Evolutionary conservation across 805 yeast genomes (phyloP).

Genomic region (Myxozyma mucilagina): DNA sequence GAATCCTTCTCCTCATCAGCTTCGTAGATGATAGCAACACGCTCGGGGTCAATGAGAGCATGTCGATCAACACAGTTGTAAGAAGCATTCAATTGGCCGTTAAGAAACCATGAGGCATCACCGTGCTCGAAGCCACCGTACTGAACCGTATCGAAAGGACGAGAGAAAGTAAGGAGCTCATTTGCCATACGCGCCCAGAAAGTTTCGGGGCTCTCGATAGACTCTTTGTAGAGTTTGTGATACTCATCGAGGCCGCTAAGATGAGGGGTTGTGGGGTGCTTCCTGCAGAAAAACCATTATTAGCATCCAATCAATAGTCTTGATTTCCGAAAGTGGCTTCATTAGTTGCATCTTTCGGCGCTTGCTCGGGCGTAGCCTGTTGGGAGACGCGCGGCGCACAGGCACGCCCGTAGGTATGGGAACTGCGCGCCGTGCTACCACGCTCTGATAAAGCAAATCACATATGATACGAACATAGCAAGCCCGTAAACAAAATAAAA

Average conservation of each 20-base stretch:
- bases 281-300: constrained; percentile 9
- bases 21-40: constrained; percentile 72
- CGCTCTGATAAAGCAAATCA: neutral
- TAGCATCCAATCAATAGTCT: neutral
- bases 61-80: constrained; percentile 96
- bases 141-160: constrained; percentile 63
- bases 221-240: constrained; percentile 65
- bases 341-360: no score
- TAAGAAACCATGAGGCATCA: constrained; percentile 89
- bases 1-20: constrained; percentile 86
- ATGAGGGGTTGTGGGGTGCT: constrained; percentile 58
- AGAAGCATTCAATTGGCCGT: constrained; percentile 89
- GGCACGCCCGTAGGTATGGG: constrained; percentile 5
- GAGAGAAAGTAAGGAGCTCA: constrained; percentile 75
- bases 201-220: constrained; percentile 73
- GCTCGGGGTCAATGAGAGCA: constrained; percentile 83
- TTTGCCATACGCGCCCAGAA: constrained; percentile 80
- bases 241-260: constrained; percentile 67
- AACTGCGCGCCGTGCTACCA: neutral
- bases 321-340: neutral
- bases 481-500: neutral
- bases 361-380: neutral
- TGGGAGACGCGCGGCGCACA: neutral
- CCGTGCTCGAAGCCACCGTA: constrained; percentile 70
- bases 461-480: neutral